A percentile compares a stretch with the other conserved stretches of the same genome.
These are phyloP conservation scores for Vaccinium macrocarpon DNA, from an alignment of 148 eudicot species.

Conservation along the genomic window DNA sequence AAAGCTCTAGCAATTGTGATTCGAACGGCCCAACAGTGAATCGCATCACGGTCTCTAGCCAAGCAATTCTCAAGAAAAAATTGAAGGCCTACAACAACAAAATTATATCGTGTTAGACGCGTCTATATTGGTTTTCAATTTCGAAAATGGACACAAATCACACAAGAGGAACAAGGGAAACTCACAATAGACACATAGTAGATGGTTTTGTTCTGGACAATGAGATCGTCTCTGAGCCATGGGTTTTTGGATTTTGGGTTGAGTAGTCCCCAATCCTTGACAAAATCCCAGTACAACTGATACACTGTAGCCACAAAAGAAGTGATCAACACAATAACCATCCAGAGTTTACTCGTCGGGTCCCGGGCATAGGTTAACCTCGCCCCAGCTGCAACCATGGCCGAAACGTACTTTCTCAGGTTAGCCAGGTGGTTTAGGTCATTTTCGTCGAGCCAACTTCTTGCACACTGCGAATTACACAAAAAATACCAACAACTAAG, in stretches of 20 bases:
- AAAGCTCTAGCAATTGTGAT: slow-evolving; percentile 64
- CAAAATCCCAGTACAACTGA: slow-evolving; percentile 97
- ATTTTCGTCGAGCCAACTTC: slow-evolving; percentile 78
- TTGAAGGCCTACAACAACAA: slow-evolving; percentile 54
- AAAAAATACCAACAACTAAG: not conserved
- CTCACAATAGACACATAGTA: slow-evolving; percentile 88
- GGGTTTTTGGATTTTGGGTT: slow-evolving; percentile 62
- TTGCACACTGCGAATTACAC: slow-evolving; percentile 57
- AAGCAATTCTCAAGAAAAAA: slow-evolving; percentile 68
- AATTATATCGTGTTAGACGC: not conserved
- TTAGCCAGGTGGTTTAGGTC: slow-evolving; percentile 66
- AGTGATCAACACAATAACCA: slow-evolving; percentile 64
- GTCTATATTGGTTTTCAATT: not conserved
- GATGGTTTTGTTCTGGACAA: slow-evolving; percentile 66
- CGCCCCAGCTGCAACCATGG: slow-evolving; percentile 97
- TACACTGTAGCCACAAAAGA: slow-evolving; percentile 76
- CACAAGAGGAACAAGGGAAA: not conserved
- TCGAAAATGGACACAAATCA: not conserved
- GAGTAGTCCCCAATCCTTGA: slow-evolving; percentile 89
- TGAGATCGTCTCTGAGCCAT: slow-evolving; percentile 84
- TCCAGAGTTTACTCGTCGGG: slow-evolving; percentile 38
- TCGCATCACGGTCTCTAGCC: slow-evolving; percentile 78
- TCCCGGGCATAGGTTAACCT: slow-evolving; percentile 68
- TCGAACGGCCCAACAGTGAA: slow-evolving; percentile 53
- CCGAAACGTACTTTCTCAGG: slow-evolving; percentile 93